Base-by-base conservation (phyloP, 495 filamentous ascomycete species). In the Talaromyces proteolyticus region DNA sequence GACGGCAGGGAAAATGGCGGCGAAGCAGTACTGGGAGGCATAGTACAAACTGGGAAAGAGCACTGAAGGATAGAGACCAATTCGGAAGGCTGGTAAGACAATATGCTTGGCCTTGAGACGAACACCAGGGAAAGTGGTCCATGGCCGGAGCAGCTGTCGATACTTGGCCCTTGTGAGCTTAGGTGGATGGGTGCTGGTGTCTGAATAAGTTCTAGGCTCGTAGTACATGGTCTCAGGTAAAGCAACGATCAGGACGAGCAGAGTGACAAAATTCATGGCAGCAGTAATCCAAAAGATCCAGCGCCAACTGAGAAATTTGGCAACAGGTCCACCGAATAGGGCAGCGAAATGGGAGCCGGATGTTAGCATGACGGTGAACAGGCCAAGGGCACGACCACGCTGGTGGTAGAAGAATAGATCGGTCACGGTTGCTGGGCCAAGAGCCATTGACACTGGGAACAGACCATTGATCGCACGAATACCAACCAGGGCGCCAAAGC, bases 211-310 rank as follows among this genome's bases (percentile, higher is more conserved):
- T 34, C 29, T 34, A 34, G 29, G 29, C 14, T 34, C 29, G 29
- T 34, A 55, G 47, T 56, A 67, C 3, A 65, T 53, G 11, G 64
- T 67, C 49, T 67, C 62, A n/a, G 64, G 62, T 4, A 67, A 56
- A 19, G 53, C 55, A 17, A 64, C 57, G 16, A 63, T 21, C 23
- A 55, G 50, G 14, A 63, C 14, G 1, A 56, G 37, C 41, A 56
- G 54, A 12, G 53, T 53, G 4, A 42, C 44, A 5, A 49, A 51
- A 20, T 50, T 48, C 24, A 60, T 46, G 37, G 57, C 58, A 14
- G 44, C 54, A 1, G 60, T 58, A 11, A 65, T 59, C 39, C 53
- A 61, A 46, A 58, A 62, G 36, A 53, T 54, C 51, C 55, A 58
- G 3, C 57, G 55, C 62, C 62, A 65, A 11, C 55, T 55, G 4